phyloP scores from a whole-genome alignment of 345 rosid species.

The Aquilaria yunnanensis region DNA sequence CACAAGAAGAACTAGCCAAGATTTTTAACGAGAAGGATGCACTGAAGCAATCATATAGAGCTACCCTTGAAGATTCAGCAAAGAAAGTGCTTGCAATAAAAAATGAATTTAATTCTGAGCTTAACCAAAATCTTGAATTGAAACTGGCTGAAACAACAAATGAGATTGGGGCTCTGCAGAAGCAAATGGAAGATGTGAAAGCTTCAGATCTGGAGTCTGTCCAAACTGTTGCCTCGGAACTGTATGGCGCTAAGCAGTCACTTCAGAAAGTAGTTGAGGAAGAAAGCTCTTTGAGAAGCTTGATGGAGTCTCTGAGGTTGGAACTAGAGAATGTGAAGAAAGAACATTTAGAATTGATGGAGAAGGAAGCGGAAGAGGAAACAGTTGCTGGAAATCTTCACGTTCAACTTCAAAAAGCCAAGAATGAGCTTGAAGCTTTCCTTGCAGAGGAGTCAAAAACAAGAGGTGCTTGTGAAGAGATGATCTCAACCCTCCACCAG shows the following conservation, averaged over 20 bases:
- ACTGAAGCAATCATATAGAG: constrained; percentile 51
- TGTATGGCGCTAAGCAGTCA: constrained; percentile 79
- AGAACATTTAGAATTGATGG: constrained; percentile 62
- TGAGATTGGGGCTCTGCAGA: constrained; percentile 53
- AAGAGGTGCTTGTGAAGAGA: constrained; percentile 68
- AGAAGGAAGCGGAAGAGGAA: constrained; percentile 83
- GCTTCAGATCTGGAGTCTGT: constrained; percentile 77
- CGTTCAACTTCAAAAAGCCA: constrained; percentile 62
- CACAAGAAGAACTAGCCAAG: constrained; percentile 60
- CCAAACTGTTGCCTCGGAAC: constrained; percentile 55
- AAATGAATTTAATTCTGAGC: constrained; percentile 68
- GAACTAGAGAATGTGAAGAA: constrained; percentile 71
- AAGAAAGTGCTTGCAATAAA: constrained; percentile 47
- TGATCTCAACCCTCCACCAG: constrained; percentile 69
- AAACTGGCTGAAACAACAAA: constrained; percentile 52
- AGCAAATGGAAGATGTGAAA: constrained; percentile 65
- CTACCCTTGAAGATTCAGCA: constrained; percentile 57
- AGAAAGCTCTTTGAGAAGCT: constrained; percentile 53
- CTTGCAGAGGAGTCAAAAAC: constrained; percentile 55
- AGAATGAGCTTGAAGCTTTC: constrained; percentile 73
- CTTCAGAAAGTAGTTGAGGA: constrained; percentile 70
- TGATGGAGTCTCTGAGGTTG: constrained; percentile 64
- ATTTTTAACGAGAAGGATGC: constrained; percentile 68
- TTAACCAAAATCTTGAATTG: constrained; percentile 50
- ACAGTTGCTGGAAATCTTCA: constrained; percentile 77